Base-by-base conservation (phyloP, 495 filamentous ascomycete species). In the Penicillium flavigenum region DNA sequence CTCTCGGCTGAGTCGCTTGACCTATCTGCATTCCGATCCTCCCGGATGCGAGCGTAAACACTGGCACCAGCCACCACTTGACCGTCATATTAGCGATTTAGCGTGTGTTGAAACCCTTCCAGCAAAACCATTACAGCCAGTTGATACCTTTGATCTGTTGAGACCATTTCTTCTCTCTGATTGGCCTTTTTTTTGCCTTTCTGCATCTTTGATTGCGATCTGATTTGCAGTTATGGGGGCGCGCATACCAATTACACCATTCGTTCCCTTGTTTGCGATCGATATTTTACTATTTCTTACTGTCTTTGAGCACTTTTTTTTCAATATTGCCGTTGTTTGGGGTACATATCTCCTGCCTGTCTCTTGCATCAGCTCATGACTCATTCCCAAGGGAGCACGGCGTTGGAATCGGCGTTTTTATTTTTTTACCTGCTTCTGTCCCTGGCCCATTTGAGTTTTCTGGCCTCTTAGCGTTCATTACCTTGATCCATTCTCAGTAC, bases 1-100 rank as follows among this genome's bases (percentile, higher is more conserved):
- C 58, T 65, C 9, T 74, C 72, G 16, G 68, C 68, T 16, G 74
- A 79, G 43, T 72, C 72, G 1, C 66, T 79, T 27, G 77, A 78
- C 58, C 54, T 79, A 14, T 61, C 72, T 34, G 72, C 71, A 47
- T 78, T 79, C 54, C 75, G 77, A 34, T 59, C 71, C 27, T 70
- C 62, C 5, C 67, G 76, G 7, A 66, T 70, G 20, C 58, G 66
- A 42, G 62, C 65, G 29, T 69, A 64, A 42, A 50, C 17, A 6
- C 19, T 19, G 46, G 42, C 20, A 17, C 16, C 22, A 19, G 22
- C 29, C n/a, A 29, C 17, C 44, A 31, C n/a, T 58, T 36, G 43
- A 49, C 58, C 29, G 54, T 42, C 51, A 47, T 54, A n/a, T 63
- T 53, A 52, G 58, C 63, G 54, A 68, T 64, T 62, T 62, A 68